Base-by-base conservation (phyloP, 2,329 filamentous ascomycete genomes). In the Botrytis sinoallii region DNA sequence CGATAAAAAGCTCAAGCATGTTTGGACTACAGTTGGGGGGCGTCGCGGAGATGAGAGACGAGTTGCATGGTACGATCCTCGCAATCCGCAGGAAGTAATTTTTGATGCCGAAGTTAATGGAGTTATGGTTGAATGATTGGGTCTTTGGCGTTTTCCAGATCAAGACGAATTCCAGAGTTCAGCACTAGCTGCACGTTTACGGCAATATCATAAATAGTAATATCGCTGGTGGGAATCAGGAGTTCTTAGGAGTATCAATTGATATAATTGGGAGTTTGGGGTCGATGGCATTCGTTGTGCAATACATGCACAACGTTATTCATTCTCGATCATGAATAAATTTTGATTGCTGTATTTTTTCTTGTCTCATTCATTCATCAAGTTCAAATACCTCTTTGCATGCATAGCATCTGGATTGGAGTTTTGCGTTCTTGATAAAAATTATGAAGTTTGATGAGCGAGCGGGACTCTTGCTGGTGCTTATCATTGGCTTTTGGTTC, bases 21-120 rank as follows among this genome's bases (percentile, higher is more conserved):
- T 91, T 63, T 92, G 90, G 90, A 89, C 90, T 22, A 91, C 89
- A 5, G 88, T 92, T 68, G 90, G 90, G n/a, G 88, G 89, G 4
- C 84, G 88, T 72, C 85, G 86, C 82, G 89, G 88, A 22, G 90
- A 92, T 77, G 79, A 81, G n/a, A 77, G 81, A 73, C 77, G 78
- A 74, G 80, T 81, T 59, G 79, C 78, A 55, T 81, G 79, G 80
- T 82, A 81, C 70, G 78, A 82, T 74, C 81, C 81, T 8, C 75
- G 73, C 61, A 79, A 78, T n/a, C 79, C 81, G 6, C 72, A 76
- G 32, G 77, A 77, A 29, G 74, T 79, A 40, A 73, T 80, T 52
- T 76, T 77, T 20, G 81, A 82, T 73, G 78, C 81, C 38, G 76
- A 80, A 65, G 35, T 73, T 20, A 73, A 73, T 73, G 71, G 71